Evolutionary conservation across 768 basidiomycete genomes (phyloP), one percentile per base, ranked within the genome.

Genomic region (Psilocybe cyanescens): DNA sequence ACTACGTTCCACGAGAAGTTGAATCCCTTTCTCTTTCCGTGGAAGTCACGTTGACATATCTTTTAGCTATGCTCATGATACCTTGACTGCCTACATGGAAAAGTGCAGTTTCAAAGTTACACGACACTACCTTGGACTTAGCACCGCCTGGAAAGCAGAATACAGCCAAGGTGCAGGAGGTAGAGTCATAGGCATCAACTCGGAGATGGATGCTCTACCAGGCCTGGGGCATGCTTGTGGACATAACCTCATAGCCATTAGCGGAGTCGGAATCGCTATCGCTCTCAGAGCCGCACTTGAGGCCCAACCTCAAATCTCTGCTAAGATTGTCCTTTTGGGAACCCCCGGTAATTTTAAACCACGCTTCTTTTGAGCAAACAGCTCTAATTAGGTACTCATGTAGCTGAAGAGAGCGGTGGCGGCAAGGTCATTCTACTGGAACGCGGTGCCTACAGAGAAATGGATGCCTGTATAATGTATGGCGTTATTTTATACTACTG

Each of bases 381-480:
- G 41, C 31, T 37, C 41, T 28, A 61, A 28, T 46, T 35, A 29
- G 19, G 28, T 49, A 7, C 54, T 49, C 48, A 30, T 51, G 50
- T 60, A 91, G 93, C 88, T 30, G 93, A 95, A 74, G 93, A 95
- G 76, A 75, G 77, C 9, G 89, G 90, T 8, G 90, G 86, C 9
- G 94, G 94, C 12, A 95, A 95, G 75, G 79, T 88, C 50, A 81
- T 84, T 33, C 76, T 95, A 19, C 77, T 94, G 9, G 83, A 94
- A 61, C 81, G 82, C 14, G 93, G 92, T 41, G 94, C 82, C 12
- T 95, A 95, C 74, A 72, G 83, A 16, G 89, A 84, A 17, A 94
- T 95, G 91, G 87, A 94, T 69, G 83, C 82, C 16, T 92, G 92
- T 69, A 70, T 94, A 65, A 93, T 93, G 92, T 89, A 67, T 50